phyloP scores from a whole-genome alignment of 305 asterid genomes.

The Fraxinus floribunda region DNA sequence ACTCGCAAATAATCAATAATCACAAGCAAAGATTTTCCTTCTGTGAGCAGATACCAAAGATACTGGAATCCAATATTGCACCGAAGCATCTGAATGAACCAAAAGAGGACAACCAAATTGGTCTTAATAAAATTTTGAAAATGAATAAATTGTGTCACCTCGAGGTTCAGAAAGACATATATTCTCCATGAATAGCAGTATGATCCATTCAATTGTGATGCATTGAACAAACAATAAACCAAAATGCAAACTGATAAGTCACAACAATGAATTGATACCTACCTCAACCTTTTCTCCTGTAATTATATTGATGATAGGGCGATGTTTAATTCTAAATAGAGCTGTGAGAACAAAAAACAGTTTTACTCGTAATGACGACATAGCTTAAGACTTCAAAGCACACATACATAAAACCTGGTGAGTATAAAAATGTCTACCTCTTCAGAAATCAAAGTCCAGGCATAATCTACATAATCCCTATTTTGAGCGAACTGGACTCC shows the following conservation, averaged over 20 bases:
- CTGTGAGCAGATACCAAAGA: slow-evolving; percentile 38
- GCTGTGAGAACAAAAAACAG: slow-evolving; percentile 92
- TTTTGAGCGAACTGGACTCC: slow-evolving; percentile 65
- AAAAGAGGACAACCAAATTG: slow-evolving; percentile 28
- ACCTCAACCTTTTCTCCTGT: slow-evolving; percentile 84
- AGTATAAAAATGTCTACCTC: slow-evolving; percentile 74
- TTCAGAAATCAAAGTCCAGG: slow-evolving; percentile 53
- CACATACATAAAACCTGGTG: slow-evolving; percentile 48
- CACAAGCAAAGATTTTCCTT: slow-evolving; percentile 43
- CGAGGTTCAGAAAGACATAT: slow-evolving; percentile 19
- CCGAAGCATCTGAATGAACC: slow-evolving; percentile 42
- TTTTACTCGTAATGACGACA: slow-evolving; percentile 62
- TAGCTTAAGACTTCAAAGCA: slow-evolving; percentile 52
- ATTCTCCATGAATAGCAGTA: slow-evolving; percentile 42
- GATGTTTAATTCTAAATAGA: slow-evolving; percentile 66
- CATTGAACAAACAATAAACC: slow-evolving; percentile 32
- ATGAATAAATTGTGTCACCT: slow-evolving; percentile 44
- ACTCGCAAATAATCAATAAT: slow-evolving; percentile 46
- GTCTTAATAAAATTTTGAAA: slow-evolving; percentile 14
- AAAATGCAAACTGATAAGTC: slow-evolving; percentile 36
- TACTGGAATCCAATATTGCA: slow-evolving; percentile 30
- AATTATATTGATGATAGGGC: slow-evolving; percentile 66
- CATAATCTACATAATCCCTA: slow-evolving; percentile 53
- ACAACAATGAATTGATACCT: slow-evolving; percentile 64
- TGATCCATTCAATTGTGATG: slow-evolving; percentile 32